Percentiles rank a stretch among this genome's conserved stretches.
phyloP scores from a whole-genome alignment of 148 eudicot species.

The Dianthus caryophyllus region DNA sequence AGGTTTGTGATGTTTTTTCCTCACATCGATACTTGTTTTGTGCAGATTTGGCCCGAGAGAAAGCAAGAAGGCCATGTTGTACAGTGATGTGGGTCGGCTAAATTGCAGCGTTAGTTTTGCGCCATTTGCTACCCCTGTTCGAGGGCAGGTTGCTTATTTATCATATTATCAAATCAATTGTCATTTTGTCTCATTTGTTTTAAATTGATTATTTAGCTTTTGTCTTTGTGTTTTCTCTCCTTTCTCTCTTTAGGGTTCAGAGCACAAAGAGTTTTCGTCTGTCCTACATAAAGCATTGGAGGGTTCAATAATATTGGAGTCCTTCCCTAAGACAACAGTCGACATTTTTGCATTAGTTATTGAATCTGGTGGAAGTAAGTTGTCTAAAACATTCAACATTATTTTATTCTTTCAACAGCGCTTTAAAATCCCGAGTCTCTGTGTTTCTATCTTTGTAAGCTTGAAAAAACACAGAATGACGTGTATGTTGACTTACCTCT shows the following conservation, averaged over 20 bases:
- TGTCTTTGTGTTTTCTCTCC: neutral
- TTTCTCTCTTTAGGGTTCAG: conserved; percentile 50
- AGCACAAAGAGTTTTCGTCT: conserved; percentile 67
- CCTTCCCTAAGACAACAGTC: conserved; percentile 96
- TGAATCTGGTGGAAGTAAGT: conserved; percentile 98
- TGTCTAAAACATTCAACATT: conserved; percentile 1
- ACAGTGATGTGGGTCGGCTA: conserved; percentile 73
- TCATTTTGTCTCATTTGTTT: conserved; percentile 2
- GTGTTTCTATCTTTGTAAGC: neutral
- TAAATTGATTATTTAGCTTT: neutral
- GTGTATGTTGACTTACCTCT: neutral
- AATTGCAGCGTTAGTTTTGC: conserved; percentile 92
- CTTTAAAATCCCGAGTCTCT: neutral
- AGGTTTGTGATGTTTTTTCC: neutral
- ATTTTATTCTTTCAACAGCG: neutral
- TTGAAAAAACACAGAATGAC: neutral
- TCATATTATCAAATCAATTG: neutral
- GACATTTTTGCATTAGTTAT: conserved; percentile 95
- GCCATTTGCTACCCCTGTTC: conserved; percentile 68
- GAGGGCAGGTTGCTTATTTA: conserved; percentile 56
- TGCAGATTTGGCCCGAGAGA: conserved; percentile 95
- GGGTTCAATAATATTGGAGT: conserved; percentile 84
- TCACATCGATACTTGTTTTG: conserved; percentile 25
- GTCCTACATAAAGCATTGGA: conserved; percentile 93
- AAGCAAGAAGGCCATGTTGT: conserved; percentile 98